Base-by-base conservation (phyloP, 768 basidiomycete genomes). In the Calocybe gangraenosa region DNA sequence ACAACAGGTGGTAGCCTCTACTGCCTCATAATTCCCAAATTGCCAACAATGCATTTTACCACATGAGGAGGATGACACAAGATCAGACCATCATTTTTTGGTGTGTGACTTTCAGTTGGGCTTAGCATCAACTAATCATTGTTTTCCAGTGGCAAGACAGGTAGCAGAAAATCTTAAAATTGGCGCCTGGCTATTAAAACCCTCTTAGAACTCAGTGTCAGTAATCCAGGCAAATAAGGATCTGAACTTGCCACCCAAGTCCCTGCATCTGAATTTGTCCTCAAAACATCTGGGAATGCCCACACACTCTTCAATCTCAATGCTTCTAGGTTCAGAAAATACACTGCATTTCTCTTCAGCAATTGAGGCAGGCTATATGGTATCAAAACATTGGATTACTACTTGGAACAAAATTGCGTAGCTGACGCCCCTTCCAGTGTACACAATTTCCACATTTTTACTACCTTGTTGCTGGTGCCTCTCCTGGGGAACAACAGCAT, bases 391-490 rank as follows among this genome's bases (percentile, higher is more conserved):
- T 82, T 98, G 52, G 93, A 97, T 60, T 97, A 99, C 68, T 95
- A 95, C 66, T 77, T 99, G 42, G 92, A 97, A 63, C 75, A 89
- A 44, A 89, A 84, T 55, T 82, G 92, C 8, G 92, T 97, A n/a
- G 78, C 91, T 5, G 81, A 81, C 17, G 79, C 88, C 0, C 88
- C 91, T 0, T 88, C 85, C 0, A 93, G 92, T 44, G 93, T 98
- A 65, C 81, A 93, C 9, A 97, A 96, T 54, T 97, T 98, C 62
- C 93, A 99, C 64, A 92, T 95, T 95, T 98, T 66, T 96, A 98
- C 62, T 96, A 96, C 63, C 80, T 99, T 57, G 82, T 94, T 48
- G 87, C 92, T 0, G 95, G 96, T 20, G 92, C 93, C 1, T 81
- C 86, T 0, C 58, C 78, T 0, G 96, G 98, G 57, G 96, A 99